A percentile compares a stretch with the other conserved stretches of the same genome.
Evolutionary conservation across 2,329 filamentous ascomycete genomes (phyloP).

Genomic region (Tolypocladium tundrense): DNA sequence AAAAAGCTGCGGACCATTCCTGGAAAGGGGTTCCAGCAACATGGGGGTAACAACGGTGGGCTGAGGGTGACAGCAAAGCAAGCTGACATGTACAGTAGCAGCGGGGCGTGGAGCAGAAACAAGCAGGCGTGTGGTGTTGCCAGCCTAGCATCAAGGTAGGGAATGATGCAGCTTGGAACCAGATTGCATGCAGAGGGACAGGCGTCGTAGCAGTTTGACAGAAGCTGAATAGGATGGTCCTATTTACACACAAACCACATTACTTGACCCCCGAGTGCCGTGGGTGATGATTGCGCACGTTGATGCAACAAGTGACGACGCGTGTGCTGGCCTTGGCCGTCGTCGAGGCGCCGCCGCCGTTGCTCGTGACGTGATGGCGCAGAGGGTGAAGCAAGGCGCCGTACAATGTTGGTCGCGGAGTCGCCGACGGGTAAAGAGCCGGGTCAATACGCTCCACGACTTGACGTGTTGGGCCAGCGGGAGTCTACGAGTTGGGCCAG

Average conservation of each 20-base stretch:
- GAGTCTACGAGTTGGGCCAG: too few relatives aligned
- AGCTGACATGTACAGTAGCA: background rate
- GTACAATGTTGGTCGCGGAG: background rate
- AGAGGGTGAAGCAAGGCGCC: background rate
- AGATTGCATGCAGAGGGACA: slow-evolving; percentile 1
- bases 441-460: too few relatives aligned
- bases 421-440: background rate
- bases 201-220: background rate
- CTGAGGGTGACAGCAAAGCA: background rate
- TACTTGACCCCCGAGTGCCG: too few relatives aligned
- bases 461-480: too few relatives aligned
- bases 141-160: background rate
- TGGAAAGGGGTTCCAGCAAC: background rate
- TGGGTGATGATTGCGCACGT: background rate
- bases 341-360: background rate
- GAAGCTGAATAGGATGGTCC: background rate
- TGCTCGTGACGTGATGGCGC: background rate
- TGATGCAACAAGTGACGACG: background rate
- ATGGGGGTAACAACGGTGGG: background rate
- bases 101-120: background rate
- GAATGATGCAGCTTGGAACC: slow-evolving; percentile 2
- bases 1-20: background rate
- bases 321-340: background rate
- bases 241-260: background rate
- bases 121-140: background rate